These are phyloP conservation scores for Oryza glaberrima DNA, from an alignment of 176 grass and related monocot species.

Conservation along the genomic window DNA sequence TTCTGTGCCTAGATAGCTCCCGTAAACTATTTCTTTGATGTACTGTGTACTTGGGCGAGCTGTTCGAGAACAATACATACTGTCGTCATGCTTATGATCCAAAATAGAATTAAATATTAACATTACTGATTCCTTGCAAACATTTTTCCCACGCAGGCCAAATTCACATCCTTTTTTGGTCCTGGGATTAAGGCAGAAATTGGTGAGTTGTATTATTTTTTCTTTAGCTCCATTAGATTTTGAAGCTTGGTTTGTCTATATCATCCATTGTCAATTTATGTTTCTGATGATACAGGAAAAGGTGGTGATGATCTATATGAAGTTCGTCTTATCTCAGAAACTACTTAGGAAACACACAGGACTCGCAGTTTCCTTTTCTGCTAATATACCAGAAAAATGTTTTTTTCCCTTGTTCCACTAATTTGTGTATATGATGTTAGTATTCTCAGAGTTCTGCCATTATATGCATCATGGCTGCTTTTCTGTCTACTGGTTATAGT, in stretches of 20 bases:
- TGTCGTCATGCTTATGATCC: background rate
- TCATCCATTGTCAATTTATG: background rate
- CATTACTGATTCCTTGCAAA: conserved; percentile 16
- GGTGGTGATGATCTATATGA: conserved; percentile 53
- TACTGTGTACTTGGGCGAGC: background rate
- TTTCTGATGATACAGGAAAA: conserved; percentile 37
- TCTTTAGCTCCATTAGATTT: conserved; percentile 18
- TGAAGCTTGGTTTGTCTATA: background rate
- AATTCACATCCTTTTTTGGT: conserved; percentile 69
- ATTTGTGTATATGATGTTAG: conserved; percentile 38
- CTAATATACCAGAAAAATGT: conserved; percentile 15
- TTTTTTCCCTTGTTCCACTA: conserved; percentile 11
- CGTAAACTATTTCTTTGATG: too few species aligned
- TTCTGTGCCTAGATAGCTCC: too few species aligned
- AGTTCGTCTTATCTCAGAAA: conserved; percentile 62
- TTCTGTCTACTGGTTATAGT: background rate
- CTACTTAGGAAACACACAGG: conserved; percentile 24
- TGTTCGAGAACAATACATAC: background rate
- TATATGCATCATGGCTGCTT: conserved; percentile 24
- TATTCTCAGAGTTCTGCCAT: background rate
- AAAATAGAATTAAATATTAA: background rate
- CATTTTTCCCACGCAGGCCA: conserved; percentile 36
- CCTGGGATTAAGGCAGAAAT: conserved; percentile 65
- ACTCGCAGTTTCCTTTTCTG: background rate
- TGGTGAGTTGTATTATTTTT: conserved; percentile 43